Percentiles rank a stretch among this genome's conserved stretches.
These are phyloP conservation scores for Aspergillus transmontanensis DNA, from an alignment of 2,329 filamentous ascomycete species.

Conservation along the genomic window DNA sequence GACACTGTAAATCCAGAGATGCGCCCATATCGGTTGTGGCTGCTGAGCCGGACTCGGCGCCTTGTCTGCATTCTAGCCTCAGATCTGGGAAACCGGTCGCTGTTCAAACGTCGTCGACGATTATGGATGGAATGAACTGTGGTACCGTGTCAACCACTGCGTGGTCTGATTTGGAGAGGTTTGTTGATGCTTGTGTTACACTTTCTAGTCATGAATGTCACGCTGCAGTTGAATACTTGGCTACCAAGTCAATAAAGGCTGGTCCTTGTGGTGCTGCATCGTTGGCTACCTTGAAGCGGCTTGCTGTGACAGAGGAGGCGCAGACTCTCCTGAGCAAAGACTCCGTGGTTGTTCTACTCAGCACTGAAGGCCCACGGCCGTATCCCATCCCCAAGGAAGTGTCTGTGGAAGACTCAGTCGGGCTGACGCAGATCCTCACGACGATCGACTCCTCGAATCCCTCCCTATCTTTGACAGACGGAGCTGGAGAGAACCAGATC, in stretches of 20 bases:
- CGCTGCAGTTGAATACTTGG: conserved; percentile 57
- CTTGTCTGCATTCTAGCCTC: conserved; percentile 55
- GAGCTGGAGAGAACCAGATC: conserved; percentile 51
- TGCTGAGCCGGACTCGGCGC: conserved; percentile 70
- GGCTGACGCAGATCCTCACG: conserved; percentile 50
- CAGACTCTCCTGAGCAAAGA: conserved; percentile 42
- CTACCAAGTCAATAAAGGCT: conserved; percentile 48
- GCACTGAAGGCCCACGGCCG: conserved; percentile 64
- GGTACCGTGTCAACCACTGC: conserved; percentile 68
- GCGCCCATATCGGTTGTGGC: conserved; percentile 55
- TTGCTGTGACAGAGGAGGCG: conserved; percentile 38
- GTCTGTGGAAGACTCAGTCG: conserved; percentile 44
- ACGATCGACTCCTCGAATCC: conserved; percentile 56
- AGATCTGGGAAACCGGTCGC: conserved; percentile 50
- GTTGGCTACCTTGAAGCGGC: conserved; percentile 56
- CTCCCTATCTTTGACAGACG: conserved; percentile 43
- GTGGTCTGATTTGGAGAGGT: conserved; percentile 61
- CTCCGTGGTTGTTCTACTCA: conserved; percentile 66
- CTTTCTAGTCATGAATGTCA: conserved; percentile 68
- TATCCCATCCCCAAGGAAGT: conserved; percentile 53
- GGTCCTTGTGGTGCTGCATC: conserved; percentile 67
- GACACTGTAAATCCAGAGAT: conserved; percentile 60
- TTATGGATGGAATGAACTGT: conserved; percentile 76
- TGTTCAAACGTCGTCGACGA: conserved; percentile 62
- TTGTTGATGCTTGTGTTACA: conserved; percentile 62